phyloP scores from a whole-genome alignment of 306 rosid genomes.

The Trifolium subterraneum region DNA sequence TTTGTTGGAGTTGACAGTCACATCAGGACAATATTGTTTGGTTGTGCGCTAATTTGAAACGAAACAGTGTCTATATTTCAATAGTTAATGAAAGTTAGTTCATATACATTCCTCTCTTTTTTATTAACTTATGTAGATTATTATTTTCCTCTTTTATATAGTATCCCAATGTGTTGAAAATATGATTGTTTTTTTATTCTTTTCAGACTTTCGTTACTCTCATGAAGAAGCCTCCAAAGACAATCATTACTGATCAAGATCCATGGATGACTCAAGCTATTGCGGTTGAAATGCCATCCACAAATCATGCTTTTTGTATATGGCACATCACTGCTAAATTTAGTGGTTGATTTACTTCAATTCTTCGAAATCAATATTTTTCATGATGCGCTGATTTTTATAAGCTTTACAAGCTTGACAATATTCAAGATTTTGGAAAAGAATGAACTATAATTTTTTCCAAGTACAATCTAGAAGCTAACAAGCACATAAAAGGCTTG shows the following conservation, averaged over 20 bases:
- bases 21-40: background rate
- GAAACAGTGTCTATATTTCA: background rate
- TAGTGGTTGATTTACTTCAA: constrained; percentile 17
- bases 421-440: too few species aligned
- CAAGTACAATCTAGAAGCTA: too few species aligned
- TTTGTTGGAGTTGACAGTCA: background rate
- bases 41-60: background rate
- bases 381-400: too few species aligned
- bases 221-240: constrained; percentile 4
- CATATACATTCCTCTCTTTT: background rate
- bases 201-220: background rate
- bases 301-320: constrained; percentile 2
- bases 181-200: background rate
- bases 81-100: background rate
- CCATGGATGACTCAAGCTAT: constrained; percentile 10
- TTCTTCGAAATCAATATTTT: too few species aligned
- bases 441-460: too few species aligned
- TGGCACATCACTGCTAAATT: constrained; percentile 27
- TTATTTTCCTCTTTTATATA: background rate
- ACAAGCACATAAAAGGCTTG: too few species aligned
- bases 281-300: background rate
- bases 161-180: background rate
- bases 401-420: too few species aligned
- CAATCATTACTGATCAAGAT: background rate
- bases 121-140: too few species aligned